phyloP scores from a whole-genome alignment of 768 basidiomycete species.

The Hypholoma sublateritium region DNA sequence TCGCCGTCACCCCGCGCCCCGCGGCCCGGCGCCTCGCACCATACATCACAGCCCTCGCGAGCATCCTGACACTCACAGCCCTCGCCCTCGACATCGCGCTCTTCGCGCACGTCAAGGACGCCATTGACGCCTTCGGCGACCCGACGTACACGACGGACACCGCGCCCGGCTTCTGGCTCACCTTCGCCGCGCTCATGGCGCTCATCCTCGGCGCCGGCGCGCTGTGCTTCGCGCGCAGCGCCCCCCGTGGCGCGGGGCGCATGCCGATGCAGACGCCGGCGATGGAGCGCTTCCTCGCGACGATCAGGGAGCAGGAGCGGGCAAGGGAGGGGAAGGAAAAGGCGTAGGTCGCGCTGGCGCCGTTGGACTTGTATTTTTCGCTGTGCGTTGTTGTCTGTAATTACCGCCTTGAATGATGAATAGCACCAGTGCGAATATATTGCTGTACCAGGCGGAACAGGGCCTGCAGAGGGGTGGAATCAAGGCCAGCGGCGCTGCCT shows the following conservation, averaged over 20 bases:
- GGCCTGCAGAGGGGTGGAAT: no score
- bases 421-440: no score
- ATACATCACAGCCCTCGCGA: not conserved
- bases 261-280: not conserved
- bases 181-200: not conserved
- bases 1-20: not conserved
- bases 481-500: no score
- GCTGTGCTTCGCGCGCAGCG: not conserved
- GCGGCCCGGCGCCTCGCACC: not conserved
- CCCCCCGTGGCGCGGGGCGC: not conserved
- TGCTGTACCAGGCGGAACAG: no score
- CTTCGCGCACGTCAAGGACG: not conserved
- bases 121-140: not conserved
- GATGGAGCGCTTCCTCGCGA: not conserved
- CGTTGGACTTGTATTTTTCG: no score
- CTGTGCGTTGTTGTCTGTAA: no score
- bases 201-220: not conserved
- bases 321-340: not conserved
- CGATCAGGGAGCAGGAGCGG: not conserved
- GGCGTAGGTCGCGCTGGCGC: no score
- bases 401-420: no score
- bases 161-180: not conserved
- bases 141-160: not conserved
- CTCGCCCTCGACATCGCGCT: not conserved
- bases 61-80: not conserved